Conservation (phyloP, 495 filamentous ascomycete genomes). For the Neurospora sp. region DNA sequence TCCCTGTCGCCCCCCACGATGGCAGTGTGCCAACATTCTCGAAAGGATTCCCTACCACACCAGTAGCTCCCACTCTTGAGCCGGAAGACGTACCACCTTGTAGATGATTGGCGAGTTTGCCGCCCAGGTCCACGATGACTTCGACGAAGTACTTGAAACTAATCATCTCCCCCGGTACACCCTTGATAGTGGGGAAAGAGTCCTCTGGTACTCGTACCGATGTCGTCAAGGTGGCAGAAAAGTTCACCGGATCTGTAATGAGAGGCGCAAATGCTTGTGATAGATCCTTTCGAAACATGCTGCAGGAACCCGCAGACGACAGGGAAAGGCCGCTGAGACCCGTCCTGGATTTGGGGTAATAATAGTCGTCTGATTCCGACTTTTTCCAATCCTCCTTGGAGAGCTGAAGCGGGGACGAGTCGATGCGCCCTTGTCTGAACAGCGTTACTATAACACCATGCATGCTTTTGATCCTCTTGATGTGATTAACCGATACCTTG, state of each 20-base stretch:
- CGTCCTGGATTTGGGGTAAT: constrained; percentile 60
- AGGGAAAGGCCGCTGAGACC: constrained; percentile 76
- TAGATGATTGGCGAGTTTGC: constrained; percentile 59
- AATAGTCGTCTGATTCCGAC: constrained; percentile 46
- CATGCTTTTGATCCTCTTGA: constrained; percentile 75
- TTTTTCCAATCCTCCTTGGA: constrained; percentile 56
- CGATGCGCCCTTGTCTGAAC: constrained; percentile 85
- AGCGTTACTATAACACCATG: constrained; percentile 89
- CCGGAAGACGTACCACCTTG: constrained; percentile 32
- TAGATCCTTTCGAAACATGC: constrained; percentile 87
- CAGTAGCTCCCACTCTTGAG: constrained; percentile 5
- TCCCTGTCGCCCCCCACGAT: constrained; percentile 37
- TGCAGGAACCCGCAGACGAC: constrained; percentile 68
- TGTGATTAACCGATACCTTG: constrained; percentile 74
- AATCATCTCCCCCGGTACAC: constrained; percentile 83
- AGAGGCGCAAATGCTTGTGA: constrained; percentile 79
- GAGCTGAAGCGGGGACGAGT: constrained; percentile 55
- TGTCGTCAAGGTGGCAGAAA: constrained; percentile 66
- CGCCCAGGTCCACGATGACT: constrained; percentile 82
- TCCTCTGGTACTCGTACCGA: constrained; percentile 82
- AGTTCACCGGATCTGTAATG: constrained; percentile 69
- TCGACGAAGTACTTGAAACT: constrained; percentile 90
- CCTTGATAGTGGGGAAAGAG: constrained; percentile 82
- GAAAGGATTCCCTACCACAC: constrained; percentile 13
- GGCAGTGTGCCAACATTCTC: constrained; percentile 27